These are phyloP conservation scores for Plasmodium ovale DNA, from an alignment of 169 alveolate species.

Conservation along the genomic window DNA sequence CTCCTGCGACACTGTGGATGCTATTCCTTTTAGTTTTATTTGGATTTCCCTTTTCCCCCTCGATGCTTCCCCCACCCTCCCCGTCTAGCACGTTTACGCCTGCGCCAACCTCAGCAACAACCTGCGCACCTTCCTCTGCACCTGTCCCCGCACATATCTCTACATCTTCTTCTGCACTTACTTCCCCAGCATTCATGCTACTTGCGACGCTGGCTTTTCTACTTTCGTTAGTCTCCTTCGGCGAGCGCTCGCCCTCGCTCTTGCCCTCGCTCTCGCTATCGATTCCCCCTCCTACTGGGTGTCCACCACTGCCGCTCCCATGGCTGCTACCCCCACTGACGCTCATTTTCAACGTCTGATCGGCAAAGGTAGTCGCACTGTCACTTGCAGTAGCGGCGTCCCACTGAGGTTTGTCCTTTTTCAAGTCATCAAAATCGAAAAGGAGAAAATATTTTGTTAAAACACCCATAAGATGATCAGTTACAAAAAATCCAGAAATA, in stretches of 20 bases:
- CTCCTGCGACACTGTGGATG: no score
- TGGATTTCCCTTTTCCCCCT: no score
- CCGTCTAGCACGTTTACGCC: no score
- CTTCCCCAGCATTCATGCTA: not conserved
- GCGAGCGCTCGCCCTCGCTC: no score
- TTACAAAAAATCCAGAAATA: conserved; percentile 69
- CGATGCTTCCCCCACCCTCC: no score
- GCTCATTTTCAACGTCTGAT: not conserved
- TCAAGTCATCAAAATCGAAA: conserved; percentile 61
- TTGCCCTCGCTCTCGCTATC: no score
- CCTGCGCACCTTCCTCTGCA: not conserved
- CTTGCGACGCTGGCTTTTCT: not conserved
- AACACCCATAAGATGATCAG: conserved; percentile 75
- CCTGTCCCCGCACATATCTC: not conserved
- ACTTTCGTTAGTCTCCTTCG: not conserved
- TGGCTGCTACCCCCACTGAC: not conserved
- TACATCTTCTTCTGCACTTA: not conserved
- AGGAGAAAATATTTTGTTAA: conserved; percentile 71
- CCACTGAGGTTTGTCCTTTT: not conserved
- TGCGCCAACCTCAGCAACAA: no score
- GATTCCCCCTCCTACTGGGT: no score
- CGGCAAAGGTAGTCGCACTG: not conserved
- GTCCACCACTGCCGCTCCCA: no score
- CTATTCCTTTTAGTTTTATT: no score
- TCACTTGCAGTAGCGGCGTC: not conserved